phyloP scores from a whole-genome alignment of 768 basidiomycete species.

The Boletellus ananas region DNA sequence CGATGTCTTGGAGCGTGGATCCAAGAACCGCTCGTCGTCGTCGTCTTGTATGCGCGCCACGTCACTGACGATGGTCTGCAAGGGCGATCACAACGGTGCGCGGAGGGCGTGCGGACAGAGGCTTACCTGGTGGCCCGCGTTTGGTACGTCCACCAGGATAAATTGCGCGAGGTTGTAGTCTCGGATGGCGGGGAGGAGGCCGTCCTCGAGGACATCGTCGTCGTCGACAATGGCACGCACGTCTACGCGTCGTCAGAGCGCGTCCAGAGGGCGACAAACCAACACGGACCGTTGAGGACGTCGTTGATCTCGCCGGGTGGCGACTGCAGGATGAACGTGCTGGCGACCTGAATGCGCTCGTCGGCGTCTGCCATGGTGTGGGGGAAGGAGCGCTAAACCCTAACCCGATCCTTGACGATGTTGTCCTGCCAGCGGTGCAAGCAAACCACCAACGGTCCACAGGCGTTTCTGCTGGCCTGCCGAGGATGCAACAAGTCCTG shows the following conservation, averaged over 20 bases:
- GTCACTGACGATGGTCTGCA: constrained; percentile 78
- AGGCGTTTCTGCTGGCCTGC: constrained; percentile 34
- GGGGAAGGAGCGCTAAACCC: constrained; percentile 14
- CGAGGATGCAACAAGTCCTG: constrained; percentile 31
- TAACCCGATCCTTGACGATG: constrained; percentile 18
- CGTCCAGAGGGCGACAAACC: constrained; percentile 1
- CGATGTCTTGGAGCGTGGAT: constrained; percentile 73
- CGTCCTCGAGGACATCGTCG: constrained; percentile 77
- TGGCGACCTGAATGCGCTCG: constrained; percentile 68
- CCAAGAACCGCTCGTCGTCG: constrained; percentile 70
- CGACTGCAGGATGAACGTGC: constrained; percentile 79
- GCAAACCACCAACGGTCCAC: constrained; percentile 20
- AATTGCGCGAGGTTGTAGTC: constrained; percentile 90
- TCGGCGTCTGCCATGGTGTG: constrained; percentile 47
- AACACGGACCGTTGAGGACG: constrained; percentile 75
- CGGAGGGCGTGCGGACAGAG: neutral
- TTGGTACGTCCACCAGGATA: constrained; percentile 81
- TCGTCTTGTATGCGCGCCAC: constrained; percentile 50
- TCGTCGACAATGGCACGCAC: constrained; percentile 86
- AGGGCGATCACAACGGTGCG: constrained; percentile 1
- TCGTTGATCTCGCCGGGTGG: constrained; percentile 98
- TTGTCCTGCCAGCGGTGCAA: constrained; percentile 25
- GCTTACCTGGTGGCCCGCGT: constrained; percentile 67
- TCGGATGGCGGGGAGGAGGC: constrained; percentile 71
- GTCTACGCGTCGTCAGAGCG: constrained; percentile 47